A percentile compares a stretch with the other conserved stretches of the same genome.
These are phyloP conservation scores for Thelephora terrestris DNA, from an alignment of 1,284 basidiomycete genomes.

Conservation along the genomic window DNA sequence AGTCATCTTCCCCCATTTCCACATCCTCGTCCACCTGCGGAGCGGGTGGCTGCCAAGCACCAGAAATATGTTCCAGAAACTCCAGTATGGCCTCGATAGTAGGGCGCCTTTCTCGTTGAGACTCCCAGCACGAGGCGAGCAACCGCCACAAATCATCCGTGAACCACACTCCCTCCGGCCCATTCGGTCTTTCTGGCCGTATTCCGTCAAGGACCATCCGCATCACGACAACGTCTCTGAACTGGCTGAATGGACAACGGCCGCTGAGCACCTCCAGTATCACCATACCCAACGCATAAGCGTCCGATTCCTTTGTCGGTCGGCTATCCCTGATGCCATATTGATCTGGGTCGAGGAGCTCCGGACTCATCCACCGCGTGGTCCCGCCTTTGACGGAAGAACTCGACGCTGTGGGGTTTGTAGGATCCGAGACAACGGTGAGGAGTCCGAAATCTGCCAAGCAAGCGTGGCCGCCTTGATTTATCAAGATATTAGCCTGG, in stretches of 20 bases:
- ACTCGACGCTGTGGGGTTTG: slow-evolving; percentile 1
- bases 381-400: slow-evolving; percentile 6
- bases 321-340: neutral
- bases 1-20: too few species aligned
- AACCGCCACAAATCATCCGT: slow-evolving; percentile 2
- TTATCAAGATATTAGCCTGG: slow-evolving; percentile 10
- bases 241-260: too few species aligned
- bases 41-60: too few species aligned
- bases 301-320: slow-evolving; percentile 7
- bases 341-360: slow-evolving; percentile 6
- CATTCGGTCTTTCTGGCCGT: slow-evolving; percentile 1
- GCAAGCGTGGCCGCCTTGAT: neutral
- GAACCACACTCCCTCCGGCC: neutral
- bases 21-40: too few species aligned
- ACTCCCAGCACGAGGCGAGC: neutral
- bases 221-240: neutral
- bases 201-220: neutral
- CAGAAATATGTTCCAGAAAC: neutral
- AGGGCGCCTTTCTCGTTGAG: neutral
- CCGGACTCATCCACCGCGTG: slow-evolving; percentile 13
- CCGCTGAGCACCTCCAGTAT: neutral
- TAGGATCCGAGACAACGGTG: neutral
- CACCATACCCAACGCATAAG: slow-evolving; percentile 6
- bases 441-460: slow-evolving; percentile 11
- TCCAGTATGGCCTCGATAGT: neutral